These are phyloP conservation scores for Juncus inflexus DNA, from an alignment of 176 grass and related monocot species.

Conservation along the genomic window DNA sequence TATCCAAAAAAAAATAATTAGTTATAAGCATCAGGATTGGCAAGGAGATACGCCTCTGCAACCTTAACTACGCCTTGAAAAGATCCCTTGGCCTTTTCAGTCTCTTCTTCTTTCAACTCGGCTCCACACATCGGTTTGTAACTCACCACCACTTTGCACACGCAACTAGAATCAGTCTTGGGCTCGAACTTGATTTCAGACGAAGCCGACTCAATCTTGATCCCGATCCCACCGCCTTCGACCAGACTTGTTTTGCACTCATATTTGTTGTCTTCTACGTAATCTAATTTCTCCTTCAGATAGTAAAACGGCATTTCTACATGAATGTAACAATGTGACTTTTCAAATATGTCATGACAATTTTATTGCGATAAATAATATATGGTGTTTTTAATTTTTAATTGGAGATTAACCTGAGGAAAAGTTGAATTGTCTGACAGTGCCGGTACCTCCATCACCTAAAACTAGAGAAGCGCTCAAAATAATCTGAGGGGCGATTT, in stretches of 20 bases:
- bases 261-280: conserved; percentile 35
- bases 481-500: conserved; percentile 45
- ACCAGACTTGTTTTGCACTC: conserved; percentile 51
- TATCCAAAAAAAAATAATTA: neutral
- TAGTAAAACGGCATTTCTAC: conserved; percentile 48
- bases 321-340: neutral
- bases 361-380: conserved; percentile 2
- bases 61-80: conserved; percentile 40
- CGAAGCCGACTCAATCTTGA: conserved; percentile 33
- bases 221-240: conserved; percentile 59
- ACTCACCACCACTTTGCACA: conserved; percentile 42
- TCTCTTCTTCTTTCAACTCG: conserved; percentile 31
- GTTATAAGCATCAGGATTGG: conserved; percentile 56
- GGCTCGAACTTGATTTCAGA: conserved; percentile 57
- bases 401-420: conserved; percentile 30
- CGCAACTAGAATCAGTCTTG: conserved; percentile 27
- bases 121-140: conserved; percentile 52
- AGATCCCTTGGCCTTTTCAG: conserved; percentile 40
- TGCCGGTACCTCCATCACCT: conserved; percentile 28
- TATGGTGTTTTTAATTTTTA: neutral
- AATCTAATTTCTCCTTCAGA: conserved; percentile 59
- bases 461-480: conserved; percentile 29
- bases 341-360: neutral
- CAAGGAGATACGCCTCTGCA: conserved; percentile 54
- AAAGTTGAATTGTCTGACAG: conserved; percentile 73